Conservation (phyloP, 2,329 filamentous ascomycete genomes). For the Thielaviopsis populi region DNA sequence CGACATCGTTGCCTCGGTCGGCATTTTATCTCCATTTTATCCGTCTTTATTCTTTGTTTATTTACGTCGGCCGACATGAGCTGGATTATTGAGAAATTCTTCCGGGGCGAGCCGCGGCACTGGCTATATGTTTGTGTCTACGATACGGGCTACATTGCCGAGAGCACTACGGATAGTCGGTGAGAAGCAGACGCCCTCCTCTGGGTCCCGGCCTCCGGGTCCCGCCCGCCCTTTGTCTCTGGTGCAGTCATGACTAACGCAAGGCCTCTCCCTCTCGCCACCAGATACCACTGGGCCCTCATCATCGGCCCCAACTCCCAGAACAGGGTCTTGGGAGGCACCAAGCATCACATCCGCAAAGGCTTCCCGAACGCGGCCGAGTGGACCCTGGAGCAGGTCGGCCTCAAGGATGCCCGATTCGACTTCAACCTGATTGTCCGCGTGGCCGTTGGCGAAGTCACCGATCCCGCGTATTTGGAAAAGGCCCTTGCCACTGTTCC, state of each 20-base stretch:
- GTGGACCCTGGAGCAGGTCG: slow-evolving; percentile 1
- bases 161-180: background rate
- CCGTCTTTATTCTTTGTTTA: background rate
- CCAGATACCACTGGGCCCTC: slow-evolving; percentile 11
- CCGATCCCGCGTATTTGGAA: slow-evolving; percentile 4
- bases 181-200: background rate
- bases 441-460: slow-evolving; percentile 12
- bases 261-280: background rate
- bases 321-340: background rate
- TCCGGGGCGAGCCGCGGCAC: slow-evolving; percentile 6
- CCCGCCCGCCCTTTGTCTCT: background rate
- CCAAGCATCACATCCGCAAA: slow-evolving; percentile 10
- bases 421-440: slow-evolving; percentile 12
- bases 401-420: slow-evolving; percentile 6
- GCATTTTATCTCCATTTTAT: background rate
- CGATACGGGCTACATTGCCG: slow-evolving; percentile 6
- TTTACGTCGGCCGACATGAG: slow-evolving; percentile 7
- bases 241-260: background rate
- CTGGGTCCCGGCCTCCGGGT: no score
- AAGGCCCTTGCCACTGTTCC: slow-evolving; percentile 6
- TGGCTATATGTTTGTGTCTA: slow-evolving; percentile 13
- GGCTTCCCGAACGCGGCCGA: background rate
- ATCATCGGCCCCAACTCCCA: slow-evolving; percentile 7
- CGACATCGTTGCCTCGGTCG: background rate
- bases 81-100: slow-evolving; percentile 11